These are phyloP conservation scores for Babesia sp. DNA, from an alignment of 169 alveolate species.

Conservation along the genomic window DNA sequence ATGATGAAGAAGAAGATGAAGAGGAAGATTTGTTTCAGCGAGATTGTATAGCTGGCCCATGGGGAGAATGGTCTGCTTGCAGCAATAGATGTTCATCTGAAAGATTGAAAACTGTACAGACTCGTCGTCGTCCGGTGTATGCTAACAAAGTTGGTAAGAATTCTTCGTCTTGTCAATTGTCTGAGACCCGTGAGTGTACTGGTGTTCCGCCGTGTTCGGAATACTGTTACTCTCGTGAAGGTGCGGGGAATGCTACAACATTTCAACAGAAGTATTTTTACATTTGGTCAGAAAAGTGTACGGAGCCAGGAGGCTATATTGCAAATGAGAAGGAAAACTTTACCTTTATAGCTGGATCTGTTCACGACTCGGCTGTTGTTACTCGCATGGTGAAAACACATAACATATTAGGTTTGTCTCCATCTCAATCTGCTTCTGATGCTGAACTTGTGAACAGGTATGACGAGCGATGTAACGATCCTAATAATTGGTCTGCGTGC, in stretches of 20 bases:
- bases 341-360: not conserved
- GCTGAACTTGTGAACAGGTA: not conserved
- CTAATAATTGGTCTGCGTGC: constrained; percentile 49
- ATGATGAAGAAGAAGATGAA: not conserved
- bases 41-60: constrained; percentile 47
- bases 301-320: not conserved
- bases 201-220: constrained; percentile 27
- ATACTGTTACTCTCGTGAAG: constrained; percentile 35
- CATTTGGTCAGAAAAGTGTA: constrained; percentile 54
- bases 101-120: not conserved
- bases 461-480: constrained; percentile 15
- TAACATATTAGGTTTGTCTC: not conserved
- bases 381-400: not conserved
- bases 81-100: constrained; percentile 42
- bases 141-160: not conserved
- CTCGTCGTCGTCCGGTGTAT: constrained; percentile 33
- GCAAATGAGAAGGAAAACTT: not conserved
- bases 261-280: constrained; percentile 29
- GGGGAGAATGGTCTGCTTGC: constrained; percentile 67
- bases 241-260: not conserved
- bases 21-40: constrained; percentile 1
- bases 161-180: not conserved
- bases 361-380: not conserved
- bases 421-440: too few species aligned
- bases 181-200: constrained; percentile 38